These are phyloP conservation scores for Pisolithus microcarpus DNA, from an alignment of 768 basidiomycete genomes.

Conservation along the genomic window DNA sequence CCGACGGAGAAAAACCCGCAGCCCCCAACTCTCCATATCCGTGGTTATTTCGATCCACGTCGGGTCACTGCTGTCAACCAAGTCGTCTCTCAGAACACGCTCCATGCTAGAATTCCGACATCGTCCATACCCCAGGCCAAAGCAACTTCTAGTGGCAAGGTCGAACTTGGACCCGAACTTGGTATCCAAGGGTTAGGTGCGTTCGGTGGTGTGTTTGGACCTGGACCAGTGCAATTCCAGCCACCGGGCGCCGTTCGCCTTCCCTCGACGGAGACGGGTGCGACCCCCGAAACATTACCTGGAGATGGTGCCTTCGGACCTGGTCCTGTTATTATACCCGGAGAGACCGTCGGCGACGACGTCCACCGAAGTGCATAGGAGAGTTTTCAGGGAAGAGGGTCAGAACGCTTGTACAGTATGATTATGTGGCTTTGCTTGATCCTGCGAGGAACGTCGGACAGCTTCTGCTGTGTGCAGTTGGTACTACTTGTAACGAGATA, in stretches of 20 bases:
- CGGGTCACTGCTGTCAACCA: slow-evolving; percentile 28
- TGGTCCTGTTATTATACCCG: slow-evolving; percentile 20
- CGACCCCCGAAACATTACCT: slow-evolving; percentile 17
- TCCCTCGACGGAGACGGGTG: slow-evolving; percentile 16
- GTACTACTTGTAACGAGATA: too few relatives aligned
- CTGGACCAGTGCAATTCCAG: slow-evolving; percentile 15
- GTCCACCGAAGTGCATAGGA: neutral
- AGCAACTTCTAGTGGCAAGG: slow-evolving; percentile 6
- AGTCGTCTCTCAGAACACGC: slow-evolving; percentile 21
- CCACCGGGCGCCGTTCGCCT: slow-evolving; percentile 14
- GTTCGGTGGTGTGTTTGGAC: slow-evolving; percentile 16
- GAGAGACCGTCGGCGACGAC: slow-evolving; percentile 20
- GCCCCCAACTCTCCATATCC: slow-evolving; percentile 11
- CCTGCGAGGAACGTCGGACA: too few relatives aligned
- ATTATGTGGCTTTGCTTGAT: too few relatives aligned
- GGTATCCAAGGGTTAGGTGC: slow-evolving; percentile 2
- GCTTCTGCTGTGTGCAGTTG: too few relatives aligned
- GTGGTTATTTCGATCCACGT: slow-evolving; percentile 30
- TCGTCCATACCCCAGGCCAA: slow-evolving; percentile 11
- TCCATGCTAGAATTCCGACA: slow-evolving; percentile 19
- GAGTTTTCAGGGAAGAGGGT: too few relatives aligned
- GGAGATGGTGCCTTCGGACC: slow-evolving; percentile 23
- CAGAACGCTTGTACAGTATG: too few relatives aligned
- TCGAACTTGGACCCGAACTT: slow-evolving; percentile 16
- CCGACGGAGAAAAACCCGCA: slow-evolving; percentile 22